phyloP scores from a whole-genome alignment of 1,139 yeast species.

The Lodderomyces orthopsilosis region DNA sequence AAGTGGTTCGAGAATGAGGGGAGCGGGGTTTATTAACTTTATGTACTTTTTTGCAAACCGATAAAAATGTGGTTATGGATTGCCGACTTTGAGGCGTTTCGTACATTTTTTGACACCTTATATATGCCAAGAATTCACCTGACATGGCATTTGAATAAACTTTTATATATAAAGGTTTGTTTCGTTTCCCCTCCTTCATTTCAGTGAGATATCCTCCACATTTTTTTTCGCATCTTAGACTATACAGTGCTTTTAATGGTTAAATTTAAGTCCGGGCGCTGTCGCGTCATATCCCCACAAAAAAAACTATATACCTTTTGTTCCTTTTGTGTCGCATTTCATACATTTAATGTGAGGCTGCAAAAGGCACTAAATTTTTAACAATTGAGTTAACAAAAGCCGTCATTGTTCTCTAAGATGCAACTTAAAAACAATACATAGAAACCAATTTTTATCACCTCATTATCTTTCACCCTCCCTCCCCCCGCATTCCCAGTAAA shows the following conservation, averaged over 20 bases:
- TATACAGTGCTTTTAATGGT: no score
- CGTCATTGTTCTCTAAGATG: not conserved
- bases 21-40: not conserved
- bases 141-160: not conserved
- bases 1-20: not conserved
- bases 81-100: not conserved
- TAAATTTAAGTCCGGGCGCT: not conserved
- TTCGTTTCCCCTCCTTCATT: not conserved
- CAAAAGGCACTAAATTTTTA: not conserved
- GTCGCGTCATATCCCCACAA: not conserved
- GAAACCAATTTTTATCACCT: not conserved
- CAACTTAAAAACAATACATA: not conserved
- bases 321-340: not conserved
- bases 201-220: not conserved
- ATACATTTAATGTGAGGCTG: not conserved
- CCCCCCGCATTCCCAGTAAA: not conserved
- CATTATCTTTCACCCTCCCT: not conserved
- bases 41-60: not conserved
- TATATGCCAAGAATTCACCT: not conserved
- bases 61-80: not conserved
- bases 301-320: not conserved
- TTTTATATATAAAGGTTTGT: not conserved
- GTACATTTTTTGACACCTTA: not conserved
- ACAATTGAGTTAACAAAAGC: not conserved
- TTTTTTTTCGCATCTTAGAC: not conserved